A percentile compares a stretch with the other conserved stretches of the same genome.
Evolutionary conservation across 768 basidiomycete species (phyloP).

Genomic region (Leccinellum luteum): DNA sequence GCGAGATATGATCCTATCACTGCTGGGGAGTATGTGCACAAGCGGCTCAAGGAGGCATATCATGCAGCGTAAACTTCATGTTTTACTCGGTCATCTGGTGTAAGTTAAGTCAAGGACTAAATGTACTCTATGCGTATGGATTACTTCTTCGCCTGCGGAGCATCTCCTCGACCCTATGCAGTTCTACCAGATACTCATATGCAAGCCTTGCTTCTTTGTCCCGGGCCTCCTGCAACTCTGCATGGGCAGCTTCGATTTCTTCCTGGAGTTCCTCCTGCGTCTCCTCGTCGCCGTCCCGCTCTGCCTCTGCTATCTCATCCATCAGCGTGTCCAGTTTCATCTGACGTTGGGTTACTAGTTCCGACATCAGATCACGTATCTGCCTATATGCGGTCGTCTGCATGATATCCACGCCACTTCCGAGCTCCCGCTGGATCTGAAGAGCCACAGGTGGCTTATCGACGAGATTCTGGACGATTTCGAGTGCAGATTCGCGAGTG

Average conservation of each 20-base stretch:
- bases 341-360: slow-evolving; percentile 41
- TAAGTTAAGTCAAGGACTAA: not conserved
- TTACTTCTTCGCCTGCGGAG: slow-evolving; percentile 16
- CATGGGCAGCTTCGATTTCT: slow-evolving; percentile 29
- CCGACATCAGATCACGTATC: slow-evolving; percentile 46
- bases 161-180: slow-evolving; percentile 25
- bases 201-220: slow-evolving; percentile 25
- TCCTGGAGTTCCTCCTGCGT: slow-evolving; percentile 41
- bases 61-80: slow-evolving; percentile 2
- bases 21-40: slow-evolving; percentile 83
- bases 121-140: not conserved
- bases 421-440: slow-evolving; percentile 55
- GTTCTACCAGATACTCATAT: slow-evolving; percentile 25
- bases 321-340: slow-evolving; percentile 44
- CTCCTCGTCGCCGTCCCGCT: slow-evolving; percentile 42
- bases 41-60: slow-evolving; percentile 54
- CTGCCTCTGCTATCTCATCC: slow-evolving; percentile 45
- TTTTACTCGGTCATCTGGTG: not conserved
- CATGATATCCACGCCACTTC: slow-evolving; percentile 42
- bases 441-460: slow-evolving; percentile 38
- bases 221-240: slow-evolving; percentile 21
- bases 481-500: slow-evolving; percentile 42
- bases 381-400: slow-evolving; percentile 55
- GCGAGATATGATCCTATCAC: slow-evolving; percentile 67
- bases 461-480: slow-evolving; percentile 41